Evolutionary conservation across 805 yeast genomes (phyloP).

Genomic region (Hagleromyces aurorensis): DNA sequence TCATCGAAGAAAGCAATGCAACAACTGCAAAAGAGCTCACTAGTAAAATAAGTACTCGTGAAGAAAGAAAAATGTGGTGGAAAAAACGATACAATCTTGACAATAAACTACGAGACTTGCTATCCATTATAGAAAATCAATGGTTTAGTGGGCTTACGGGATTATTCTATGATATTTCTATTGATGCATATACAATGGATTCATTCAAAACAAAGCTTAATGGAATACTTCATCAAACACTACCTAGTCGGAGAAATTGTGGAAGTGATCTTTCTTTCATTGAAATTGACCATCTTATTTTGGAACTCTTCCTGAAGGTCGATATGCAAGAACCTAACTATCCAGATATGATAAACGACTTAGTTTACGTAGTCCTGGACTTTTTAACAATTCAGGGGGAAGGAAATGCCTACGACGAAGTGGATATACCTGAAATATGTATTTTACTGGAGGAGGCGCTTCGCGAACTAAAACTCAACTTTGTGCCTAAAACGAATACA

Average conservation of each 20-base stretch:
- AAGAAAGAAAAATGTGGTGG: conserved; percentile 77
- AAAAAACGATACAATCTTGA: conserved; percentile 55
- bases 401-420: conserved; percentile 54
- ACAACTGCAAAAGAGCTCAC: conserved; percentile 52
- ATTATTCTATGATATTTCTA: conserved; percentile 38
- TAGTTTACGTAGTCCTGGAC: conserved; percentile 56
- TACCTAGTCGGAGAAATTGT: conserved; percentile 40
- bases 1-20: conserved; percentile 53
- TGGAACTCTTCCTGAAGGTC: conserved; percentile 44
- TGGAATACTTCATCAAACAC: conserved; percentile 35
- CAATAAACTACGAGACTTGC: conserved; percentile 40
- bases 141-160: conserved; percentile 80
- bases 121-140: conserved; percentile 47
- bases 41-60: conserved; percentile 42
- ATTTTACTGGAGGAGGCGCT: conserved; percentile 44
- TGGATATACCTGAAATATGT: conserved; percentile 50
- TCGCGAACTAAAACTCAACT: conserved; percentile 22
- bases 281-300: conserved; percentile 38
- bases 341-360: conserved; percentile 46
- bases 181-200: conserved; percentile 22
- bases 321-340: conserved; percentile 26
- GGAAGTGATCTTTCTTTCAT: conserved; percentile 22
- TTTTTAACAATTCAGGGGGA: conserved; percentile 55
- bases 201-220: conserved; percentile 35
- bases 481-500: too few species aligned